Evolutionary conservation across 306 rosid genomes (phyloP).

Genomic region (Arachis hypogaea): DNA sequence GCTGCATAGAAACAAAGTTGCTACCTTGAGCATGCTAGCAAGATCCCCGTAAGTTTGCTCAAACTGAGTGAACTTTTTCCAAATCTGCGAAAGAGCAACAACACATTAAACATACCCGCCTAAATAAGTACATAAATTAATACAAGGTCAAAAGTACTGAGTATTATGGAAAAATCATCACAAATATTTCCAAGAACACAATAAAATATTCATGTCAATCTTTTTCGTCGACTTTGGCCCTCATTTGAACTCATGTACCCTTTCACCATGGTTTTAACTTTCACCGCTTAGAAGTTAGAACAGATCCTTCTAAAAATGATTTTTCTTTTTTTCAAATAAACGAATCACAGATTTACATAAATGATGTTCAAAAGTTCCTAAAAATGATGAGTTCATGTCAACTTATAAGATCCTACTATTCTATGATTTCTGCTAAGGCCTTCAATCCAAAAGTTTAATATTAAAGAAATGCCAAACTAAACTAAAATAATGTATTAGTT

Average conservation of each 20-base stretch:
- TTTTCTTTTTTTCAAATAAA: neutral
- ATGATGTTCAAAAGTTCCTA: neutral
- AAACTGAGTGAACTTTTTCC: slow-evolving; percentile 84
- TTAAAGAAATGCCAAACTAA: slow-evolving; percentile 1
- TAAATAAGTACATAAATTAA: slow-evolving; percentile 19
- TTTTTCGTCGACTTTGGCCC: neutral
- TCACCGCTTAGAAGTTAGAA: neutral
- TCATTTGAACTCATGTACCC: neutral
- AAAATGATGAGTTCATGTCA: neutral
- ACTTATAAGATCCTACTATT: neutral
- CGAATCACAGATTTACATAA: neutral
- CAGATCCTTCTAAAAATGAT: neutral
- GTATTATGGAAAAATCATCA: neutral
- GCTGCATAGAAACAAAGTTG: slow-evolving; percentile 22
- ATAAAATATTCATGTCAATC: neutral
- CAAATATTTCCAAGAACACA: slow-evolving; percentile 15
- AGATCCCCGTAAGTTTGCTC: slow-evolving; percentile 97
- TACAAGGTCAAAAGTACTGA: slow-evolving; percentile 3
- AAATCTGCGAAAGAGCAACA: slow-evolving; percentile 56
- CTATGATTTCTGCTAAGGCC: neutral
- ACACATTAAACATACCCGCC: slow-evolving; percentile 1
- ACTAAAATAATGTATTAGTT: slow-evolving; percentile 10
- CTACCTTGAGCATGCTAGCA: slow-evolving; percentile 92
- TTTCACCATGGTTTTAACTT: neutral
- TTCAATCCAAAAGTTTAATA: neutral